Base-by-base conservation (phyloP, 129 eudicot genomes). In the Sambucus nigra region DNA sequence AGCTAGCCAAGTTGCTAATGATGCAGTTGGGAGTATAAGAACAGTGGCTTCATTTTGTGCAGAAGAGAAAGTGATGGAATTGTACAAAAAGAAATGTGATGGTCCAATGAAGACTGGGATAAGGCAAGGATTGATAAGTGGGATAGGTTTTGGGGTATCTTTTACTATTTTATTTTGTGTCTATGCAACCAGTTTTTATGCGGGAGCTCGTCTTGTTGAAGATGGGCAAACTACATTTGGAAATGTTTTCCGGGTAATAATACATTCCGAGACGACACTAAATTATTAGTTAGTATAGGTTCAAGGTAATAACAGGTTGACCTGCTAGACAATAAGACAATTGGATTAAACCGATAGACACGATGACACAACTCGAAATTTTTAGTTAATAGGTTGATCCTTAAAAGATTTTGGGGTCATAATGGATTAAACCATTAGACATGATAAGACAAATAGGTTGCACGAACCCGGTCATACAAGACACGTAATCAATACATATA, bases 41-140 rank as follows among this genome's bases (percentile, higher is more conserved):
- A 88, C 96, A 2, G 80, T 88, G 4, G 94, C 87, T 26, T 88
- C 96, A n/a, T 88, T 88, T 67, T 88, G 94, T 57, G 89, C 94
- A 7, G 89, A 88, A 69, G 96, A 83, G 47, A 83, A 84, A 75
- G 80, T 88, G 22, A 80, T 80, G 74, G 59, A 68, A 15, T 61
- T 77, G 45, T 88, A 88, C 55, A 70, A 57, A 52, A 61, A 23
- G 51, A 88, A 80, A 72, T 83, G 96, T 7, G 89, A 88, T 49
- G 89, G 79, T 10, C 96, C 96, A 15, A 71, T 45, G 75, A 74
- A 67, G 61, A 60, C 69, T 23, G 94, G 94, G 63, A 74, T 88
- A n/a, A 61, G 69, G 64, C 86, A 77, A 70, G 96, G 96, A 39
- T n/a, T 88, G 61, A 22, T 80, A 38, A 83, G 96, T 52, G 96